phyloP scores from a whole-genome alignment of 768 basidiomycete species.

The Pulveroboletus ravenelii region DNA sequence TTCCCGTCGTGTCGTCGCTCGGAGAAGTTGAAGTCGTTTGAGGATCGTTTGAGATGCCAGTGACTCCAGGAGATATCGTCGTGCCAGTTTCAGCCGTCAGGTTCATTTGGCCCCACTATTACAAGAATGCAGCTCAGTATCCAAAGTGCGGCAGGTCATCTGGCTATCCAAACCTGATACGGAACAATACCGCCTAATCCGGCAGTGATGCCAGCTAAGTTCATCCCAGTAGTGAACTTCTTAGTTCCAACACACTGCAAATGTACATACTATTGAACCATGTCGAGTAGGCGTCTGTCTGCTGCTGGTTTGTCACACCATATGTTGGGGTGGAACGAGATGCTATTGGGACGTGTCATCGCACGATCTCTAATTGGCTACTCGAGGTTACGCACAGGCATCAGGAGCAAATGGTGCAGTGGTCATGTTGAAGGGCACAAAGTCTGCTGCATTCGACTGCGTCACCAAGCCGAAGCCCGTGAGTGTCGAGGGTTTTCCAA shows the following conservation, averaged over 20 bases:
- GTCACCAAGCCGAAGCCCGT: constrained; percentile 63
- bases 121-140: constrained; percentile 9
- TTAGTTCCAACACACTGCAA: neutral
- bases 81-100: constrained; percentile 47
- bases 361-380: neutral
- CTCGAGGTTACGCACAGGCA: constrained; percentile 17
- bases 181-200: constrained; percentile 29
- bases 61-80: constrained; percentile 32
- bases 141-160: neutral
- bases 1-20: constrained; percentile 36
- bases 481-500: constrained; percentile 50
- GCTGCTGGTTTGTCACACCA: constrained; percentile 51
- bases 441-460: constrained; percentile 44
- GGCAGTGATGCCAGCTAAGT: constrained; percentile 36
- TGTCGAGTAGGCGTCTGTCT: constrained; percentile 47
- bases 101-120: constrained; percentile 52
- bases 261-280: constrained; percentile 47
- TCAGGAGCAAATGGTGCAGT: constrained; percentile 39
- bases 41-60: constrained; percentile 26
- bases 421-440: constrained; percentile 59
- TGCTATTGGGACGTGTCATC: constrained; percentile 10
- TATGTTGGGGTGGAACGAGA: constrained; percentile 30
- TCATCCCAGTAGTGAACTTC: constrained; percentile 4
- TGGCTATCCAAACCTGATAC: constrained; percentile 27
- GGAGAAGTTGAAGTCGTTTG: constrained; percentile 32